A percentile compares a stretch with the other conserved stretches of the same genome.
These are phyloP conservation scores for Podospora australis DNA, from an alignment of 495 filamentous ascomycete species.

Conservation along the genomic window DNA sequence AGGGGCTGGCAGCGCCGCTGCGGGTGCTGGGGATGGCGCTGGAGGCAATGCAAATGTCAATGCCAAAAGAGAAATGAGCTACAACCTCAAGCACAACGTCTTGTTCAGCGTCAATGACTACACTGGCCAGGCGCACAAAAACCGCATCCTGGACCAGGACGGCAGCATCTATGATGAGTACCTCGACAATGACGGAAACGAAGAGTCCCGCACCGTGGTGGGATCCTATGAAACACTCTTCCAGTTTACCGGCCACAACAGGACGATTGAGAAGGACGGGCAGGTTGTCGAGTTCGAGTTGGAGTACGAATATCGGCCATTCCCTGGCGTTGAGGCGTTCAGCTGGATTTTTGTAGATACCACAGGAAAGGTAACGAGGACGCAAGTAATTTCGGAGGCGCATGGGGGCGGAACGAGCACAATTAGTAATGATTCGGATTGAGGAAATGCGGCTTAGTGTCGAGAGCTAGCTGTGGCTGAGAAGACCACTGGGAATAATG, in stretches of 20 bases:
- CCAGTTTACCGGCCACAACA: constrained; percentile 48
- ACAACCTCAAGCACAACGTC: constrained; percentile 22
- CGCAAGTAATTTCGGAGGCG: constrained; percentile 46
- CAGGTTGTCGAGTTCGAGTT: constrained; percentile 36
- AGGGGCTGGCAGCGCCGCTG: background rate
- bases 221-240: constrained; percentile 45
- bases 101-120: constrained; percentile 53
- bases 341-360: constrained; percentile 43
- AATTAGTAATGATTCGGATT: constrained; percentile 34
- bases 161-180: constrained; percentile 46
- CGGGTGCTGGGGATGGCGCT: background rate
- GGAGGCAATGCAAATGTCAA: constrained; percentile 5
- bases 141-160: constrained; percentile 49
- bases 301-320: constrained; percentile 49
- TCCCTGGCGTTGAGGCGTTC: constrained; percentile 39
- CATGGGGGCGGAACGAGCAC: constrained; percentile 44
- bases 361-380: constrained; percentile 39
- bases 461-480: background rate
- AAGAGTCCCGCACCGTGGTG: constrained; percentile 32
- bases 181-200: constrained; percentile 47
- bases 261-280: constrained; percentile 39
- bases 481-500: background rate
- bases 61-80: constrained; percentile 18
- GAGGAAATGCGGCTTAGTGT: background rate
- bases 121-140: constrained; percentile 47